These are phyloP conservation scores for Rehmannia glutinosa DNA, from an alignment of 257 asterid species.

Conservation along the genomic window DNA sequence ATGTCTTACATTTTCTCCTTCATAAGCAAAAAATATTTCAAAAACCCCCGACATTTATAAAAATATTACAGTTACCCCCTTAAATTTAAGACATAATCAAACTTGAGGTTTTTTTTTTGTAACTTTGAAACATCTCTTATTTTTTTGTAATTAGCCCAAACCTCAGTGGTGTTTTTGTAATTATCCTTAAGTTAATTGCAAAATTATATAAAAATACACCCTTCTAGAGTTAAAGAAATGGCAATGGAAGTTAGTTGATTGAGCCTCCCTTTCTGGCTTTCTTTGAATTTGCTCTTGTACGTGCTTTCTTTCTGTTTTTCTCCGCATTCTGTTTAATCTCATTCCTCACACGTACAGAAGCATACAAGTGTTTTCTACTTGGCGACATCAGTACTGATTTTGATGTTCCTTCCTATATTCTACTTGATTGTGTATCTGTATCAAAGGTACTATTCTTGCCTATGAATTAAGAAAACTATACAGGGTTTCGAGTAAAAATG, in stretches of 20 bases:
- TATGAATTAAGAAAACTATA: neutral
- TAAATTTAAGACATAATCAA: too few relatives aligned
- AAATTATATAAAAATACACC: neutral
- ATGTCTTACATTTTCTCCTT: too few relatives aligned
- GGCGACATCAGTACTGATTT: conserved; percentile 58
- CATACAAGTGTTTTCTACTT: conserved; percentile 57
- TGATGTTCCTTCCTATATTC: conserved; percentile 87
- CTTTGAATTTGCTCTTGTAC: neutral
- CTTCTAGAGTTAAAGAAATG: too few relatives aligned
- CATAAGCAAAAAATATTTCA: too few relatives aligned
- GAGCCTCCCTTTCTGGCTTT: neutral
- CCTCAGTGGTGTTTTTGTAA: too few relatives aligned
- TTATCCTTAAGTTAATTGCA: neutral
- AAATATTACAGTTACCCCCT: too few relatives aligned
- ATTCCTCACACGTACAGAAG: conserved; percentile 51
- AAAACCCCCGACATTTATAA: too few relatives aligned
- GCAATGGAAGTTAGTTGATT: neutral
- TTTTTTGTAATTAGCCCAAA: too few relatives aligned
- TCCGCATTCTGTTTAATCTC: neutral
- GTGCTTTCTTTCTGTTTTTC: neutral
- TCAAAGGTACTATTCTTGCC: conserved; percentile 53
- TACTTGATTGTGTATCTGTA: conserved; percentile 62
- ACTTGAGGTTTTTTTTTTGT: too few relatives aligned
- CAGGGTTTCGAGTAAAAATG: neutral
- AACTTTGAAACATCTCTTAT: too few relatives aligned